Percentiles rank a stretch among this genome's conserved stretches.
Conservation (phyloP, 1,284 basidiomycete species). For the Hypsizygus ulmarius region DNA sequence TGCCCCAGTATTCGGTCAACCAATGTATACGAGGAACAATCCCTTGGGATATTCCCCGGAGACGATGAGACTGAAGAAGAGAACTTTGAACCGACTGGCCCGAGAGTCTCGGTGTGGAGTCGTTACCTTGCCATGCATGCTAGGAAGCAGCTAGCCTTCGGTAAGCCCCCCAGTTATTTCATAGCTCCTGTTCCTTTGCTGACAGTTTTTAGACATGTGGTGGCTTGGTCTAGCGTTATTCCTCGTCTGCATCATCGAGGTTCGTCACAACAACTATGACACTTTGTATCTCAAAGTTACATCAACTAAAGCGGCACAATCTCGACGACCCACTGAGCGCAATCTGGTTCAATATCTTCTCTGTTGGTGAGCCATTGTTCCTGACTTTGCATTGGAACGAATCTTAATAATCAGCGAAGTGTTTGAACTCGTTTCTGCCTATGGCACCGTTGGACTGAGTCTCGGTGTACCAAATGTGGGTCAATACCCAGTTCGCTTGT, state of each 20-base stretch:
- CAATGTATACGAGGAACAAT: slow-evolving; percentile 95
- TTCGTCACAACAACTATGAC: slow-evolving; percentile 29
- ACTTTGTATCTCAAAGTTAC: slow-evolving; percentile 6
- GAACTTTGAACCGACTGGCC: slow-evolving; percentile 43
- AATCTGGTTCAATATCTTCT: slow-evolving; percentile 79
- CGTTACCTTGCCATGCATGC: slow-evolving; percentile 78
- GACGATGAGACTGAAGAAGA: slow-evolving; percentile 46
- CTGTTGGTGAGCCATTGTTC: slow-evolving; percentile 55
- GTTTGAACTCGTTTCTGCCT: slow-evolving; percentile 89
- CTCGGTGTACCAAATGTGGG: slow-evolving; percentile 64
- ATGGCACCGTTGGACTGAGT: slow-evolving; percentile 88
- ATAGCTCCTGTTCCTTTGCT: not conserved
- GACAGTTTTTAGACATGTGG: slow-evolving; percentile 71
- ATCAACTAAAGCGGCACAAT: slow-evolving; percentile 45
- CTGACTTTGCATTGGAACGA: not conserved
- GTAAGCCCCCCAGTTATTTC: slow-evolving; percentile 37
- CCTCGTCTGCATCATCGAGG: slow-evolving; percentile 86
- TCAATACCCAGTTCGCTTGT: slow-evolving; percentile 4
- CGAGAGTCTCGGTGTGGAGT: slow-evolving; percentile 67
- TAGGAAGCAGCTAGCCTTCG: slow-evolving; percentile 85
- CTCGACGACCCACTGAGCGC: slow-evolving; percentile 52
- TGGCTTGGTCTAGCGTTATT: slow-evolving; percentile 80
- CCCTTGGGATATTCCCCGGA: slow-evolving; percentile 71
- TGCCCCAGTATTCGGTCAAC: slow-evolving; percentile 84
- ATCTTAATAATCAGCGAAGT: slow-evolving; percentile 39